Base-by-base conservation (phyloP, 768 basidiomycete genomes). In the Mycena kentingensis region DNA sequence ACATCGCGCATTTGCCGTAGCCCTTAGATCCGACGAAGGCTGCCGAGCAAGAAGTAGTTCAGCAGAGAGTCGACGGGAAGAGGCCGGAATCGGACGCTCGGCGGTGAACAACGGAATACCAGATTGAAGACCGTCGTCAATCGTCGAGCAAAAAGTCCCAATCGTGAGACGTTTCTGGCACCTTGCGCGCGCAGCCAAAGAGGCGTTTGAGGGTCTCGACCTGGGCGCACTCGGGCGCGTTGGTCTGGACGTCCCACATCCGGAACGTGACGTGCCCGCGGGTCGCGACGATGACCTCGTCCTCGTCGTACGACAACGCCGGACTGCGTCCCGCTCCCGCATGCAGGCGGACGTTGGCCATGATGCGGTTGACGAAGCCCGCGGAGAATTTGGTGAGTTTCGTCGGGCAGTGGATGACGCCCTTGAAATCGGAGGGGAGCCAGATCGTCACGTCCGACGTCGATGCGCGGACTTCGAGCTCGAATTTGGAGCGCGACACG, bases 61-160 rank as follows among this genome's bases (percentile, higher is more conserved):
- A n/a, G n/a, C n/a, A n/a, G n/a, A n/a, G n/a, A n/a, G n/a, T n/a
- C n/a, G n/a, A n/a, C n/a, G n/a, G n/a, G n/a, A n/a, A n/a, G n/a
- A n/a, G n/a, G n/a, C n/a, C n/a, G n/a, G n/a, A n/a, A n/a, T n/a
- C n/a, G n/a, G n/a, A n/a, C n/a, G n/a, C n/a, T n/a, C n/a, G n/a
- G n/a, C n/a, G n/a, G n/a, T n/a, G n/a, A n/a, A n/a, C n/a, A n/a
- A n/a, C n/a, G n/a, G n/a, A n/a, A n/a, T n/a, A n/a, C n/a, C n/a
- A n/a, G n/a, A n/a, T n/a, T n/a, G n/a, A n/a, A n/a, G n/a, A n/a
- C n/a, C n/a, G n/a, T n/a, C n/a, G n/a, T 69, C 70, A 88, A 63
- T 87, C 85, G 53, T 88, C 86, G 42, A 90, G 76, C 51, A 90
- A 71, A 68, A 87, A 90, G 65, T 90, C 88, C 88, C 88, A 90